A percentile compares a stretch with the other conserved stretches of the same genome.
These are phyloP conservation scores for Suillus fuscotomentosus DNA, from an alignment of 768 basidiomycete genomes.

Conservation along the genomic window DNA sequence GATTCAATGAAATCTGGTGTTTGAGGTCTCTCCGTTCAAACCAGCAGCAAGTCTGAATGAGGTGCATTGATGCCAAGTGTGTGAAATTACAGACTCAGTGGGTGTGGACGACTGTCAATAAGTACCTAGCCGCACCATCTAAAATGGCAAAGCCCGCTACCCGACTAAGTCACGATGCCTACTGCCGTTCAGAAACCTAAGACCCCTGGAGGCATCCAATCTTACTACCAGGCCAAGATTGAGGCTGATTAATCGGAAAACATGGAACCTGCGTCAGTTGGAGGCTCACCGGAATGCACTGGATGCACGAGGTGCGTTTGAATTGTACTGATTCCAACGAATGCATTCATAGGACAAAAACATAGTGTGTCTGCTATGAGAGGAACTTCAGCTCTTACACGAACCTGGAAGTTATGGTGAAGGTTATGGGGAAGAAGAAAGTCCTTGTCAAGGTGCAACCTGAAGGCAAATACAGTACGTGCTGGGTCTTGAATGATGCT, in stretches of 20 bases:
- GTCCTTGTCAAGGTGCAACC: slow-evolving; percentile 98
- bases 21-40: no score
- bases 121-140: no score
- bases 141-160: no score
- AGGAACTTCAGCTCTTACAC: slow-evolving; percentile 89
- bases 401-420: slow-evolving; percentile 98
- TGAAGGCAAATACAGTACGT: slow-evolving; percentile 97
- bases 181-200: slow-evolving; percentile 30
- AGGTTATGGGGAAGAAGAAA: slow-evolving; percentile 99
- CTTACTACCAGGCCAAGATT: slow-evolving; percentile 96
- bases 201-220: slow-evolving; percentile 70
- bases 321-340: neutral
- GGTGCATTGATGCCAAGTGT: no score
- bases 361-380: slow-evolving; percentile 81
- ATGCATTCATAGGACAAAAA: slow-evolving; percentile 4
- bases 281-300: slow-evolving; percentile 97
- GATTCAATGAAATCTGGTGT: no score
- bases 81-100: no score
- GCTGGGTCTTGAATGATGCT: neutral
- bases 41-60: no score
- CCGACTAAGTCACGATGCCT: slow-evolving; percentile 31
- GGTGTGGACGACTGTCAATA: no score
- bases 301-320: slow-evolving; percentile 80
- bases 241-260: slow-evolving; percentile 93
- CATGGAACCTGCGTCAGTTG: slow-evolving; percentile 90